phyloP scores from a whole-genome alignment of 2,329 filamentous ascomycete species.

The Thielaviopsis populi region DNA sequence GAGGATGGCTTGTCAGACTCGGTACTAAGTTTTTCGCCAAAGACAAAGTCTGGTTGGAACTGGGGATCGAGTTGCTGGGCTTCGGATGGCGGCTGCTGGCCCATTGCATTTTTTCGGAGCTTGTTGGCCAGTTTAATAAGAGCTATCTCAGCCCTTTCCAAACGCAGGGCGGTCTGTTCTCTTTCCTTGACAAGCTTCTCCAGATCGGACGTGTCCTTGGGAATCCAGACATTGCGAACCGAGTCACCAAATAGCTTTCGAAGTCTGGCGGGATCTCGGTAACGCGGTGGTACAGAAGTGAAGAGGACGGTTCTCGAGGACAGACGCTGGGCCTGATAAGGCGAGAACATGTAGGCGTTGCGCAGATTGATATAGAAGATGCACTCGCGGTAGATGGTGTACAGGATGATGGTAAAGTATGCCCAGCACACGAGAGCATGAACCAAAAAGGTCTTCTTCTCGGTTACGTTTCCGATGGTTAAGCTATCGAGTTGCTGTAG shows the following conservation, averaged over 20 bases:
- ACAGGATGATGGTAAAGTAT: slow-evolving; percentile 79
- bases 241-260: slow-evolving; percentile 62
- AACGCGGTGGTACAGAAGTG: slow-evolving; percentile 64
- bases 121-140: slow-evolving; percentile 61
- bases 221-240: slow-evolving; percentile 74
- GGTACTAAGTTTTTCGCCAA: slow-evolving; percentile 6
- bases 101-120: slow-evolving; percentile 36
- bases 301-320: slow-evolving; percentile 91
- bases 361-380: slow-evolving; percentile 90
- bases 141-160: slow-evolving; percentile 71
- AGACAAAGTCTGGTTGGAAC: slow-evolving; percentile 6
- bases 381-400: slow-evolving; percentile 75
- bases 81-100: neutral
- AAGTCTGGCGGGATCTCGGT: slow-evolving; percentile 58
- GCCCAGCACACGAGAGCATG: slow-evolving; percentile 69
- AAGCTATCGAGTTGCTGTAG: slow-evolving; percentile 45
- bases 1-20: slow-evolving; percentile 22
- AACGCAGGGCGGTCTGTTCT: slow-evolving; percentile 56
- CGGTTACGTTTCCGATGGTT: slow-evolving; percentile 34
- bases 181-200: slow-evolving; percentile 64
- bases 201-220: slow-evolving; percentile 57
- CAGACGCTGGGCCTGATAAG: slow-evolving; percentile 65
- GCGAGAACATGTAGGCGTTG: slow-evolving; percentile 83
- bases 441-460: slow-evolving; percentile 56
- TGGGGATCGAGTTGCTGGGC: slow-evolving; percentile 5